A percentile compares a stretch with the other conserved stretches of the same genome.
phyloP scores from a whole-genome alignment of 129 eudicot genomes.

The Saposhnikovia divaricata region DNA sequence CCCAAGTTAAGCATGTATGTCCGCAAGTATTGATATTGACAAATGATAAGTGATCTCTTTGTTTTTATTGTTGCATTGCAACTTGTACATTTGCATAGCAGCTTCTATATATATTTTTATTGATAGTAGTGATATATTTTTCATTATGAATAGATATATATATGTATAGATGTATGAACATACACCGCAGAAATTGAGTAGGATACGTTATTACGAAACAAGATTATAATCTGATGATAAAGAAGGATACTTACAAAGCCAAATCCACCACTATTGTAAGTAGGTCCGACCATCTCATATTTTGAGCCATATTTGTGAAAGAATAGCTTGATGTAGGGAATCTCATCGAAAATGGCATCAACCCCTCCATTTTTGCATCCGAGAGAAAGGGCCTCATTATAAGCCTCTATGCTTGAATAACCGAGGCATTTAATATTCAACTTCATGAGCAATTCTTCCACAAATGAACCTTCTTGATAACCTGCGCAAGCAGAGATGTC shows the following conservation, averaged over 20 bases:
- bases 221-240: too few species aligned
- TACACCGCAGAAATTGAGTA: neutral
- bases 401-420: neutral
- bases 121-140: too few species aligned
- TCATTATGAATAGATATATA: too few species aligned
- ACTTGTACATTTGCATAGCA: too few species aligned
- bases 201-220: too few species aligned
- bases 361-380: slow-evolving; percentile 34
- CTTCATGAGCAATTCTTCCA: neutral
- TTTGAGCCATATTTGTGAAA: slow-evolving; percentile 24
- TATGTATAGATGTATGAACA: too few species aligned
- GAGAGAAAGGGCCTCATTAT: neutral
- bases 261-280: slow-evolving; percentile 24
- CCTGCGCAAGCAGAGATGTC: neutral
- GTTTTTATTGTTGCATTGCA: too few species aligned
- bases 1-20: too few species aligned
- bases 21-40: too few species aligned
- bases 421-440: neutral
- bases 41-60: too few species aligned
- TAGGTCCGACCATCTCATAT: slow-evolving; percentile 24
- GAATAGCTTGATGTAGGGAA: slow-evolving; percentile 25
- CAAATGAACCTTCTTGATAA: neutral
- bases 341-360: slow-evolving; percentile 33
- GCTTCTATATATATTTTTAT: too few species aligned
- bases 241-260: slow-evolving; percentile 33